A percentile compares a stretch with the other conserved stretches of the same genome.
These are phyloP conservation scores for Diaporthe citrichinensis DNA, from an alignment of 2,329 filamentous ascomycete species.

Conservation along the genomic window DNA sequence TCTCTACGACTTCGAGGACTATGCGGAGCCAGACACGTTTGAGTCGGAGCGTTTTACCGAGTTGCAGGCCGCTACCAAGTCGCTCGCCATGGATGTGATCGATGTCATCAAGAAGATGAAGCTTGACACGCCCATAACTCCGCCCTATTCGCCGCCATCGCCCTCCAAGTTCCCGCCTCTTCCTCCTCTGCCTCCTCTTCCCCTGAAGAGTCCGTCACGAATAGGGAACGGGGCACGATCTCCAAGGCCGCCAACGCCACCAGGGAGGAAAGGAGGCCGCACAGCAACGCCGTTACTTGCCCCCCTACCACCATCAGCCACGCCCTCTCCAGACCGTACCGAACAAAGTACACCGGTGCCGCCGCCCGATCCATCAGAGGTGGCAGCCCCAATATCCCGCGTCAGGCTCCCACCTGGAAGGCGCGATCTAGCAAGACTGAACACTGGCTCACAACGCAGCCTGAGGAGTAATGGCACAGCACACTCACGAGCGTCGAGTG, in stretches of 20 bases:
- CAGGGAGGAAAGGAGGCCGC: slow-evolving; percentile 7
- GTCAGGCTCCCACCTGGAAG: neutral
- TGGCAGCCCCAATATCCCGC: neutral
- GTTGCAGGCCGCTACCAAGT: slow-evolving; percentile 56
- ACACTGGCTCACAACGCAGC: slow-evolving; percentile 24
- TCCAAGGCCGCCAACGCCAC: slow-evolving; percentile 16
- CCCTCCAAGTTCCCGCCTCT: slow-evolving; percentile 47
- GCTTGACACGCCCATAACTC: slow-evolving; percentile 44
- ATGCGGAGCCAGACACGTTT: slow-evolving; percentile 55
- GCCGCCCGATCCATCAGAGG: neutral
- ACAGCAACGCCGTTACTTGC: neutral
- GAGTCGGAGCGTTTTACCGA: slow-evolving; percentile 53
- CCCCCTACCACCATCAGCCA: neutral
- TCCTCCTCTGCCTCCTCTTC: slow-evolving; percentile 45
- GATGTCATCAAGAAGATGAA: slow-evolving; percentile 54
- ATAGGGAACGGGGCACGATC: neutral
- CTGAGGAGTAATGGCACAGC: slow-evolving; percentile 12
- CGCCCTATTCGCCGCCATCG: slow-evolving; percentile 32
- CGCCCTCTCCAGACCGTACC: slow-evolving; percentile 28
- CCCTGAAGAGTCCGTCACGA: neutral
- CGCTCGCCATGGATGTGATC: slow-evolving; percentile 56
- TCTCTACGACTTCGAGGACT: slow-evolving; percentile 61
- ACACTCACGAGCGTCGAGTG: slow-evolving; percentile 25
- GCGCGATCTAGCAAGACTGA: slow-evolving; percentile 10
- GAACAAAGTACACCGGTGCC: slow-evolving; percentile 1